Evolutionary conservation across 345 rosid species (phyloP).

Genomic region (Ricinus communis): DNA sequence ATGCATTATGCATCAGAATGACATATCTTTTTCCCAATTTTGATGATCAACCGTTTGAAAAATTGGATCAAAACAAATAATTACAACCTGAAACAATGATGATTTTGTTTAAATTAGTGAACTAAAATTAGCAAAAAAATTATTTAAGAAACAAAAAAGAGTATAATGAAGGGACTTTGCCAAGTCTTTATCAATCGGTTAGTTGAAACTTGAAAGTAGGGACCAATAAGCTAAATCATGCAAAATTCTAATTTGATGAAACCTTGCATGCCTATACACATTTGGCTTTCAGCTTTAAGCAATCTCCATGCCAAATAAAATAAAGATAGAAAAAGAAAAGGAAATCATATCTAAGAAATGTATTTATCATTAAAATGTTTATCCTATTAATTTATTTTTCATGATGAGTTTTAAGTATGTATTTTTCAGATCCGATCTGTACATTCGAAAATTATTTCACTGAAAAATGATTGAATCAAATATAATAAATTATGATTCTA

Average conservation of each 20-base stretch:
- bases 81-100: no score
- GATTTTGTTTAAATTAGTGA: neutral
- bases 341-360: conserved; percentile 6
- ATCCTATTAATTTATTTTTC: no score
- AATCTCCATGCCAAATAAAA: conserved; percentile 26
- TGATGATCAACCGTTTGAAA: no score
- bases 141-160: conserved; percentile 13
- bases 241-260: neutral
- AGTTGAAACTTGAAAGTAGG: conserved; percentile 21
- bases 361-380: no score
- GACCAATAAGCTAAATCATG: conserved; percentile 14
- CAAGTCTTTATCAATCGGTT: conserved; percentile 20
- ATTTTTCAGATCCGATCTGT: no score
- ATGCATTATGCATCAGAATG: no score
- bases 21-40: no score
- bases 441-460: no score
- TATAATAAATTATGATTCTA: no score
- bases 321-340: neutral
- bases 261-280: conserved; percentile 20
- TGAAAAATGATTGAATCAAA: no score
- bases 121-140: conserved; percentile 16
- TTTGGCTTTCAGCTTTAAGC: conserved; percentile 29
- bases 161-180: conserved; percentile 7
- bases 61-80: no score
- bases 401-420: no score